Evolutionary conservation across 2,329 filamentous ascomycete genomes (phyloP), one percentile per base, ranked within the genome.

Genomic region (Paecilomyces fulvus): DNA sequence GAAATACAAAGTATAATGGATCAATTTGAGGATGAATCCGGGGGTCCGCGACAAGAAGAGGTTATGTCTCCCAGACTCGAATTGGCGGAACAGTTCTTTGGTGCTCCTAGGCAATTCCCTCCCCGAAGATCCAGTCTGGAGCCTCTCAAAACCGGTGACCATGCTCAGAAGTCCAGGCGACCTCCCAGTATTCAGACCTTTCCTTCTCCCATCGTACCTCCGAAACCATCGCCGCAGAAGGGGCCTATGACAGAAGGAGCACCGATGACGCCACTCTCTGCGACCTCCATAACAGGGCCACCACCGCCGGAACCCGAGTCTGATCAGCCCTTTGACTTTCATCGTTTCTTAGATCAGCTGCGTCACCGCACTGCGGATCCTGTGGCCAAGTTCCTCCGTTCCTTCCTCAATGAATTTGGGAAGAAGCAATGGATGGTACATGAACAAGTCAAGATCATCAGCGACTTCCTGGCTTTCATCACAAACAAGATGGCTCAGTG

Each of bases 381-480:
- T 0, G 92, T 99, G 1, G 95, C 95, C 4, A 88, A 92, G 61
- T 99, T 96, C 68, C 80, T 99, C 50, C 89, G 95, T 61, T 97
- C 94, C 0, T 99, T 99, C 66, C 77, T 99, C 30, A 85, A 85
- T 52, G 95, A 99, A 71, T 99, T 99, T 73, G 90, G 86, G 33
- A 99, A 97, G 77, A 90, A 92, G 64, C 94, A 97, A 73, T 99
- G 94, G 94, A 95, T 96, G 89, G 94, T 96, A 6, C 94, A 99
- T 70, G 94, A 99, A 75, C 94, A 99, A 72, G 94, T 97, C 70
- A 99, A 99, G 75, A 97, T 99, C 60, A 96, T 99, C 59, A 85
- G 90, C 62, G 95, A 99, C 70, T 99, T 99, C 64, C 78, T 99
- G 51, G 86, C 91, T 49, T 99, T 99, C 67, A 99, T 99, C 61